Base-by-base conservation (phyloP, 2,329 filamentous ascomycete genomes). In the Didymella sp. region DNA sequence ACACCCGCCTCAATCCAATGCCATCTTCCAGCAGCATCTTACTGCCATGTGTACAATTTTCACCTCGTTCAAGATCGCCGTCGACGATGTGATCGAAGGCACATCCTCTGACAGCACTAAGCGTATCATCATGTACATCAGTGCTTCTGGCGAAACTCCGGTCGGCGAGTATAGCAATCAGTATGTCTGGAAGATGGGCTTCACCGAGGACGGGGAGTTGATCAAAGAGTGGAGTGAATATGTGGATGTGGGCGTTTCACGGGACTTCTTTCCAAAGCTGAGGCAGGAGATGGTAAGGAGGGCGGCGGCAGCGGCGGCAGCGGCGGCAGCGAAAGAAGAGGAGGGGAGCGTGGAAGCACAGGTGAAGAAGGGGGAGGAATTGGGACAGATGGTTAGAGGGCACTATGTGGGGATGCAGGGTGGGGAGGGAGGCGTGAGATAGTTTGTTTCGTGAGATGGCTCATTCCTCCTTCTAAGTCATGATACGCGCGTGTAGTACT, bases 71-170 rank as follows among this genome's bases (percentile, higher is more conserved):
- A 46, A 59, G 4, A 54, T 75, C 25, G 63, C 51, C 8, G 59
- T 73, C 19, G 62, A 71, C 30, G 74, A 76, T 47, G 42, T 72
- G 1, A 51, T 76, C 25, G 74, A 76, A 49, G 73, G 73, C 25
- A 37, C 43, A 1, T 42, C 62, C 54, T 55, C 58, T 31, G 24
- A 24, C 5, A 30, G 40, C 17, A 45, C 27, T 15, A 57, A 43
- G 50, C 66, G 66, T 38, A 72, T 76, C 24, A 67, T 71, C 41
- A 68, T 76, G 66, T 75, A 66, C 43, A 50, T 75, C 5, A 67
- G 45, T n/a, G 74, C 73, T 6, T 47, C 59, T 28, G 74, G 72
- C 4, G 67, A 76, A 24, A 76, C 70, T 4, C 51, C 62, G 1
- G 61, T 68, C 5, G 68, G 68, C 12, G 51, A 57, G 37, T 70